A percentile compares a stretch with the other conserved stretches of the same genome.
Evolutionary conservation across 768 basidiomycete species (phyloP).

Genomic region (Lactarius hengduanensis): DNA sequence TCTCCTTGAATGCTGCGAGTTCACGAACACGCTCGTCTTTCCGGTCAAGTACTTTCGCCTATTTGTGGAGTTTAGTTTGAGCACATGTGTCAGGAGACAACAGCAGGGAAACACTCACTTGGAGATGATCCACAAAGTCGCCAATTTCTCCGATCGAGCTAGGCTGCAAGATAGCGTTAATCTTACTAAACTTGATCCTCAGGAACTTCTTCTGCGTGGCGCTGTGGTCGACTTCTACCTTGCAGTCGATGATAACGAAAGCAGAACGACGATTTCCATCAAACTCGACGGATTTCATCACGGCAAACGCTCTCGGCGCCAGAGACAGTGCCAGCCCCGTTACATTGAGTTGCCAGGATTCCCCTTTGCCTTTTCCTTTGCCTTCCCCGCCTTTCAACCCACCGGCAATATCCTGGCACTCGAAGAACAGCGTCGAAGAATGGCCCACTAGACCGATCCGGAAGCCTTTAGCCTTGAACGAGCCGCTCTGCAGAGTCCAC

Average conservation of each 20-base stretch:
- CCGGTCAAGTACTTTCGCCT: slow-evolving; percentile 74
- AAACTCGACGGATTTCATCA: slow-evolving; percentile 42
- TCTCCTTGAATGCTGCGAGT: slow-evolving; percentile 79
- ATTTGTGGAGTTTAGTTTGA: slow-evolving; percentile 29
- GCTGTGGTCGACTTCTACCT: slow-evolving; percentile 33
- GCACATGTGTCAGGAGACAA: slow-evolving; percentile 13
- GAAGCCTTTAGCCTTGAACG: slow-evolving; percentile 75
- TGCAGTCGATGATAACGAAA: slow-evolving; percentile 80
- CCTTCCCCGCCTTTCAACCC: slow-evolving; percentile 48
- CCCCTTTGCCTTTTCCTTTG: slow-evolving; percentile 31
- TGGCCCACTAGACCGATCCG: slow-evolving; percentile 73
- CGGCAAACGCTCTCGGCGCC: slow-evolving; percentile 52
- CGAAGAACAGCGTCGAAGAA: slow-evolving; percentile 69
- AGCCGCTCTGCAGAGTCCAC: slow-evolving; percentile 40
- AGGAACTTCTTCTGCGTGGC: slow-evolving; percentile 36
- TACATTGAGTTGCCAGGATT: slow-evolving; percentile 64
- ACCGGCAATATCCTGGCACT: slow-evolving; percentile 73
- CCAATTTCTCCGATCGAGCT: slow-evolving; percentile 89
- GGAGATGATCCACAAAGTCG: slow-evolving; percentile 83
- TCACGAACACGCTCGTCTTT: slow-evolving; percentile 76
- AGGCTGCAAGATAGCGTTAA: slow-evolving; percentile 93
- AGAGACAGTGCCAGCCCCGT: slow-evolving; percentile 83
- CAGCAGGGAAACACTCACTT: slow-evolving; percentile 44
- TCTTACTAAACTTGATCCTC: slow-evolving; percentile 61
- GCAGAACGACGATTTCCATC: slow-evolving; percentile 69